phyloP scores from a whole-genome alignment of 495 filamentous ascomycete species.

The Neurospora sp. region DNA sequence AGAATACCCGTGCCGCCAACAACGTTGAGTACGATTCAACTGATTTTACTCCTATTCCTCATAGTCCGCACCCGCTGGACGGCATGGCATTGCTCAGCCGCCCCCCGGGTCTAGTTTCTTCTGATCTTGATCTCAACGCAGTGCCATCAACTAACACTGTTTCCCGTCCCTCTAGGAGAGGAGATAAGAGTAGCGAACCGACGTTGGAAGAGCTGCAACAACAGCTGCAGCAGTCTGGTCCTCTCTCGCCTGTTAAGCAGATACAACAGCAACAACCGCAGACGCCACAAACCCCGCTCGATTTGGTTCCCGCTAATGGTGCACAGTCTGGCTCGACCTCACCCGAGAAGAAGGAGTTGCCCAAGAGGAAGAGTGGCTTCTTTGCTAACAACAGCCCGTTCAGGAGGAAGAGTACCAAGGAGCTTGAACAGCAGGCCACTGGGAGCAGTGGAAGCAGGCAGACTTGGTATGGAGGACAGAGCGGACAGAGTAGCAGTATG shows the following conservation, averaged over 20 bases:
- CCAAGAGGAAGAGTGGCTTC: constrained; percentile 78
- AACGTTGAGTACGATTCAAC: constrained; percentile 42
- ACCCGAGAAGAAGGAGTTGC: constrained; percentile 55
- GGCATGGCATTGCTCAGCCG: constrained; percentile 99
- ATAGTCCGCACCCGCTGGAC: constrained; percentile 90
- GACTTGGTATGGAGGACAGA: background rate
- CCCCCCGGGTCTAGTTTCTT: constrained; percentile 54
- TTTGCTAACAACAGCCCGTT: constrained; percentile 94
- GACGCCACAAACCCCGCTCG: constrained; percentile 10
- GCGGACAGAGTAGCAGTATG: background rate
- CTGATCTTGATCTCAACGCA: constrained; percentile 55
- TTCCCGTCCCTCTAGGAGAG: constrained; percentile 68
- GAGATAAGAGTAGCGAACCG: constrained; percentile 82
- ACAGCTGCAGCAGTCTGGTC: constrained; percentile 38
- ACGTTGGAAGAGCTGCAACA: constrained; percentile 64
- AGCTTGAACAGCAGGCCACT: constrained; percentile 25
- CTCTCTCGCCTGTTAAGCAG: constrained; percentile 54
- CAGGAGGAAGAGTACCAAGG: constrained; percentile 86
- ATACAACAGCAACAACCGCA: constrained; percentile 21
- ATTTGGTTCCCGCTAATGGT: constrained; percentile 8
- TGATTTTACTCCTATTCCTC: constrained; percentile 62
- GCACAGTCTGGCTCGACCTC: constrained; percentile 16
- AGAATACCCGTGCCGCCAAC: background rate
- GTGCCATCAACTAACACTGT: constrained; percentile 47
- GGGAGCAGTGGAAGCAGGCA: background rate